Base-by-base conservation (phyloP, 352 stramenopile species). In the Aphanomyces cochlioides region DNA sequence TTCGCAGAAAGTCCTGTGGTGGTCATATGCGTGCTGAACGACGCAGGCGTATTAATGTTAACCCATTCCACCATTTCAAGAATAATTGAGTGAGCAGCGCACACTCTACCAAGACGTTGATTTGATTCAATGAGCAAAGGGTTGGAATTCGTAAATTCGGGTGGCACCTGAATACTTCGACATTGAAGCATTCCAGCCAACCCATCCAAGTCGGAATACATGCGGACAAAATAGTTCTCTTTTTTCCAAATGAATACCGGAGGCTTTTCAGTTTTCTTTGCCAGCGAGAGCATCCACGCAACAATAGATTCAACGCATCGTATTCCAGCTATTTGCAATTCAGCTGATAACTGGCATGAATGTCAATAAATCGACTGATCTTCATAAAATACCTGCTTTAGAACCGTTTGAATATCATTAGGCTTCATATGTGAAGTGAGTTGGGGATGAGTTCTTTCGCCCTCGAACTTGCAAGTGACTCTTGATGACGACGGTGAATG, bases 321-420 rank as follows among this genome's bases (percentile, higher is more conserved):
- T 38, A 70, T 70, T 12, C 64, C 64, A 45, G 64, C 64, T 13
- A 70, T 58, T 63, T 70, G 64, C 6, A 70, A 21, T 56, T 70
- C 64, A 12, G 38, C 7, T 7, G 47, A 41, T 17, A 70, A 63
- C 64, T 70, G 61, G 28, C 3, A 13, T 17, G 7, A 7, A 5
- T 21, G 21, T 3, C 13, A 15, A 7, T 17, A 50, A 40, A 47
- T 40, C 0, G 17, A 28, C 15, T 41, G 34, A 17, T 17, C 15
- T 58, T n/a, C 5, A 37, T 17, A 6, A 10, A 45, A 12, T 4
- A 34, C 39, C 13, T 61, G 43, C 38, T 61, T 56, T 37, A 61
- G 39, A 15, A 61, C 43, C 10, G 2, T 39, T 15, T 19, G 39
- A 37, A 61, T 39, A 61, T 61, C 54, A n/a, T 39, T 61, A 2